A percentile compares a stretch with the other conserved stretches of the same genome.
phyloP scores from a whole-genome alignment of 2,329 filamentous ascomycete genomes.

The Monosporascus sp. region DNA sequence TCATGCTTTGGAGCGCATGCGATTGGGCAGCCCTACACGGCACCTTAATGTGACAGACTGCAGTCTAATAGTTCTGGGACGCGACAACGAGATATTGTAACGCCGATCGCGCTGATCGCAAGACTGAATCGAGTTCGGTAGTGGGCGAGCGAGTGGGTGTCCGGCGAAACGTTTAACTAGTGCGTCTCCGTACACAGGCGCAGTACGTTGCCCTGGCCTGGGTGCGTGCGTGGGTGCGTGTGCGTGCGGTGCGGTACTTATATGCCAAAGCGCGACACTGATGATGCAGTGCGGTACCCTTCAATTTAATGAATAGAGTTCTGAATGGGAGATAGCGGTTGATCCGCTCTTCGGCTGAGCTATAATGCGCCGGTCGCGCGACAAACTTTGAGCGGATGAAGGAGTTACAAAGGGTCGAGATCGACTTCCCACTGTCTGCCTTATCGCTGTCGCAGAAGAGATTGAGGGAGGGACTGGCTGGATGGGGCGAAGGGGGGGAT shows the following conservation, averaged over 20 bases:
- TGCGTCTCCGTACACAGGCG: background rate
- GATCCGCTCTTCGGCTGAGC: background rate
- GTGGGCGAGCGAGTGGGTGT: constrained; percentile 12
- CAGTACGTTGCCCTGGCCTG: background rate
- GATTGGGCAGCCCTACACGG: constrained; percentile 14
- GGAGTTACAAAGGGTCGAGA: background rate
- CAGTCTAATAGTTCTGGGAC: constrained; percentile 6
- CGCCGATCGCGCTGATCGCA: constrained; percentile 26
- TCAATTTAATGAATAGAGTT: background rate
- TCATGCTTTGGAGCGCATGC: constrained; percentile 23
- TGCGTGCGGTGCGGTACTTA: background rate
- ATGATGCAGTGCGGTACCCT: background rate
- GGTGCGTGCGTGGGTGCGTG: background rate
- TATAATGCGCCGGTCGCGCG: background rate
- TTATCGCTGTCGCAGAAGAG: background rate
- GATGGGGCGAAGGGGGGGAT: constrained; percentile 16
- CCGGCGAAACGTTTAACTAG: constrained; percentile 2
- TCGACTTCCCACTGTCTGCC: too few relatives aligned
- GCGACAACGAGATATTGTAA: constrained; percentile 1
- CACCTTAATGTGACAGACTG: constrained; percentile 11
- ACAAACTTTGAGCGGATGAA: background rate
- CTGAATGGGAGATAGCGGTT: background rate
- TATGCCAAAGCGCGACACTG: background rate
- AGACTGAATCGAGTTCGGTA: constrained; percentile 6
- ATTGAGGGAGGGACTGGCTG: constrained; percentile 8